phyloP scores from a whole-genome alignment of 2,329 filamentous ascomycete species.

The Hymenoscyphus scutula region DNA sequence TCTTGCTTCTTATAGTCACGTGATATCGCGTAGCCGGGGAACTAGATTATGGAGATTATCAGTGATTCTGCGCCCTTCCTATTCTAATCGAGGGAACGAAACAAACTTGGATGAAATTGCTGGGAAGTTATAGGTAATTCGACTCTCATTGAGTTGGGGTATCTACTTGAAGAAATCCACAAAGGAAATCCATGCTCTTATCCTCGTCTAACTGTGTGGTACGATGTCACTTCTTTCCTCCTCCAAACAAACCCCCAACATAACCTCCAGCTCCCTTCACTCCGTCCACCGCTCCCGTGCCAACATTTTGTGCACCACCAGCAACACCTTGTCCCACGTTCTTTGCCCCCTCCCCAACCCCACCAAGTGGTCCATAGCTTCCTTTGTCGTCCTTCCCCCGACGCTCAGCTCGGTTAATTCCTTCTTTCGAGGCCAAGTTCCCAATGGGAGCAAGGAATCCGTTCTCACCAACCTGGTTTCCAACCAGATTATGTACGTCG shows the following conservation, averaged over 20 bases:
- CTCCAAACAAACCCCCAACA: constrained; percentile 17
- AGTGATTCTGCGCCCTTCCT: too few relatives aligned
- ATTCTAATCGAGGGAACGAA: too few relatives aligned
- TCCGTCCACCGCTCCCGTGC: constrained; percentile 14
- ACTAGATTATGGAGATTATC: too few relatives aligned
- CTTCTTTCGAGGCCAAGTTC: constrained; percentile 61
- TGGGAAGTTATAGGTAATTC: too few relatives aligned
- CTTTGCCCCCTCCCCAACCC: constrained; percentile 12
- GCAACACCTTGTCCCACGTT: constrained; percentile 17
- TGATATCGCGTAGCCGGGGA: too few relatives aligned
- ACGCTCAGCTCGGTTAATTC: constrained; percentile 62
- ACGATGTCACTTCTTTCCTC: constrained; percentile 8
- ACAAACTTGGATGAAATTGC: too few relatives aligned
- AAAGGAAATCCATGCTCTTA: too few relatives aligned
- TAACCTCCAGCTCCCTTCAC: constrained; percentile 4
- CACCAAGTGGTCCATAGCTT: constrained; percentile 22
- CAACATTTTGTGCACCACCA: constrained; percentile 18
- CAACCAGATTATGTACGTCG: constrained; percentile 59
- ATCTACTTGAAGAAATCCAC: too few relatives aligned
- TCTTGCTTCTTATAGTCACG: too few relatives aligned
- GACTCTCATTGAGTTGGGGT: too few relatives aligned
- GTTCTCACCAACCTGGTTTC: constrained; percentile 65
- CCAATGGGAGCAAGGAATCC: constrained; percentile 64
- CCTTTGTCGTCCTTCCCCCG: constrained; percentile 62
- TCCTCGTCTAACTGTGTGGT: too few relatives aligned